Base-by-base conservation (phyloP, 192 early-diverging fungal species). In the Coemansia sp. region DNA sequence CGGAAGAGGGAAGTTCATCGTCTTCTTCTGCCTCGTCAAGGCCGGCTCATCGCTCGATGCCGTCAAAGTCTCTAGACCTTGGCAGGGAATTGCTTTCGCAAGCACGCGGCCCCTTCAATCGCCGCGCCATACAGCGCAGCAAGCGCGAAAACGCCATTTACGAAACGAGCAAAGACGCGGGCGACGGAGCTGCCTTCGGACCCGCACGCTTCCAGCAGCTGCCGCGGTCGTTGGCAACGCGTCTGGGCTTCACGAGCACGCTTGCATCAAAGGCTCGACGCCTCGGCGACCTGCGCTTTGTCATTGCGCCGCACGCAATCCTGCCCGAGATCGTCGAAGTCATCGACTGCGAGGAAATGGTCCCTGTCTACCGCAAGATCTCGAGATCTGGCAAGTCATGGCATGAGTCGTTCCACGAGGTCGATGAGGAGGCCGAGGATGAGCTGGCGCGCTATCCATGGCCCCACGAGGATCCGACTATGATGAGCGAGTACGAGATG, bases 331-430 rank as follows among this genome's bases (percentile, higher is more conserved):
- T 81, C 15, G 44, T 75, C 41, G 73, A 81, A 49, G 70, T 81
- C 53, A 69, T 72, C 33, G 78, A 81, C 34, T 76, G 78, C 52
- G 78, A 76, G 15, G 78, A 69, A 14, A 55, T 36, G 55, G 65
- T 35, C n/a, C 70, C 73, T 7, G 69, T 76, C 36, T 81, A 81
- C 67, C 78, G 78, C 69, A 81, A 81, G 58, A 58, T 81, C 52
- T 81, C 78, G 20, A 62, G 73, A 39, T 81, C 78, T 1, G 72
- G 69, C 34, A 67, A 72, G 67, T 76, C 73, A 24, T 81, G 78
- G 78, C 78, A 76, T 61, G 78, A 81, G 62, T 76, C 78, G 15
- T 81, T 81, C 64, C 78, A 81, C 33, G 78, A 75, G 43, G 68
- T 81, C 18, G 67, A 69, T 23, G n/a, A 21, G n/a, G 73, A 81